These are phyloP conservation scores for Fraxinus velutina DNA, from an alignment of 305 asterid genomes.

Conservation along the genomic window DNA sequence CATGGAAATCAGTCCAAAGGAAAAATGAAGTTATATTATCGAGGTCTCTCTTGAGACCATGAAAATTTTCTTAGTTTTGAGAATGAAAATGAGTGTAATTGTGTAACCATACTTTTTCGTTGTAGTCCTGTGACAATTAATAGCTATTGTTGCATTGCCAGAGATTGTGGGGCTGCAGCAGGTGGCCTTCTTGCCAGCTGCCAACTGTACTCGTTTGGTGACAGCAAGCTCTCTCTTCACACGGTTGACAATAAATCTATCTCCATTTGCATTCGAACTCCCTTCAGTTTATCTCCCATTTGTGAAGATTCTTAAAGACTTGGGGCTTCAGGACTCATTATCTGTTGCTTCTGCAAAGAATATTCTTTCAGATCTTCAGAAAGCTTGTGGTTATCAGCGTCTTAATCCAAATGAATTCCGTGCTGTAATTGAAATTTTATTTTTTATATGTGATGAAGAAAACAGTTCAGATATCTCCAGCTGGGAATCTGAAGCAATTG, in stretches of 20 bases:
- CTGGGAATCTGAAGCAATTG: slow-evolving; percentile 74
- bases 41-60: slow-evolving; percentile 13
- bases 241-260: slow-evolving; percentile 76
- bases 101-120: slow-evolving; percentile 6
- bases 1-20: background rate
- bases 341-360: slow-evolving; percentile 68
- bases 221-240: slow-evolving; percentile 83
- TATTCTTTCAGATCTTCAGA: slow-evolving; percentile 80
- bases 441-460: slow-evolving; percentile 63
- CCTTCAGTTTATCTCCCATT: slow-evolving; percentile 77
- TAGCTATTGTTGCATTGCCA: slow-evolving; percentile 31
- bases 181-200: slow-evolving; percentile 91
- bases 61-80: background rate
- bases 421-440: slow-evolving; percentile 74
- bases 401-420: slow-evolving; percentile 92
- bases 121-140: slow-evolving; percentile 15
- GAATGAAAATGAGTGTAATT: background rate
- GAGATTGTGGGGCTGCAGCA: slow-evolving; percentile 63
- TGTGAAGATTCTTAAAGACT: slow-evolving; percentile 68
- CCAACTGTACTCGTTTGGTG: slow-evolving; percentile 93
- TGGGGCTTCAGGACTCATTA: slow-evolving; percentile 79
- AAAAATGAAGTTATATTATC: background rate
- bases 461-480: slow-evolving; percentile 42
- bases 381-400: slow-evolving; percentile 84
- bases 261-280: slow-evolving; percentile 95